Evolutionary conservation across 2,329 filamentous ascomycete species (phyloP), one percentile per base, ranked within the genome.

Genomic region (Colletotrichum aenigma): DNA sequence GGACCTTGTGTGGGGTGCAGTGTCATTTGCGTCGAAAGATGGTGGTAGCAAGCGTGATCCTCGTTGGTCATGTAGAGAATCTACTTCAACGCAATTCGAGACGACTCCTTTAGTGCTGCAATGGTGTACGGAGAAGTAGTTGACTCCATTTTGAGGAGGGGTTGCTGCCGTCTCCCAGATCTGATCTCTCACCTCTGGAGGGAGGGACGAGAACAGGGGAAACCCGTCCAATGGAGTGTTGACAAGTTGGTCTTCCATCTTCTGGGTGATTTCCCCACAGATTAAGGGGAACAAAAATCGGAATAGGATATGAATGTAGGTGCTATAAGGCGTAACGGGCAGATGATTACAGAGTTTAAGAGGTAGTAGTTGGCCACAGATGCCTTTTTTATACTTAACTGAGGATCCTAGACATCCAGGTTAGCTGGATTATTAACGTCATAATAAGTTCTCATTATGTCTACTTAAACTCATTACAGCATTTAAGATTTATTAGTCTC

Each of bases 51-150:
- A 48, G 43, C 43, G 43, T 21, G 10, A 1, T 13, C 43, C 43
- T 48, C 43, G 16, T 43, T 43, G 10, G 30, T 6, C n/a, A 48
- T 48, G 6, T 21, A 0, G n/a, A 48, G n/a, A 0, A 48, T 21
- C 10, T 0, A n/a, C 43, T 21, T 48, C 43, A 13, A 7, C n/a
- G 10, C 43, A 48, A 13, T 48, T 48, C 0, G 32, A 32, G 28
- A 28, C 4, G 38, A n/a, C 43, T 13, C 43, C n/a, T 12, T 0
- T 13, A 3, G n/a, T 7, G 12, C n/a, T n/a, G n/a, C 0, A 48
- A 15, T 58, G 21, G 0, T 16, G 24, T 1, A 36, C 7, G 8
- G 58, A 32, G 58, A 62, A 24, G 0, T 32, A 6, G 16, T 62
- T 26, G 12, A 21, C 58, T 21, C 9, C 58, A 0, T 16, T 15